A percentile compares a stretch with the other conserved stretches of the same genome.
phyloP scores from a whole-genome alignment of 164 flowering plant species.

The Tinospora cordifolia region DNA sequence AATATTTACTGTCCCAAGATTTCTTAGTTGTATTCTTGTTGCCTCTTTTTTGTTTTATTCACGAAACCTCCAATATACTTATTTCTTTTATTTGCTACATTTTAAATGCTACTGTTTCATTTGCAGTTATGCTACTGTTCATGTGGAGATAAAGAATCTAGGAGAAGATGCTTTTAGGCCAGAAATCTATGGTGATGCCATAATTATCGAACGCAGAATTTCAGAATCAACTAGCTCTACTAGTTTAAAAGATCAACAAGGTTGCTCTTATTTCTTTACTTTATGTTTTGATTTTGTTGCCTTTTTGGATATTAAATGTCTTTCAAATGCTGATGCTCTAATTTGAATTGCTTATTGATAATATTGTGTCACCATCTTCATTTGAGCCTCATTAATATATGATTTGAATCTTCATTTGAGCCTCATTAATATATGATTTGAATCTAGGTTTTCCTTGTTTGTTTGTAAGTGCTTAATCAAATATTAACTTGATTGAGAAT shows the following conservation, averaged over 20 bases:
- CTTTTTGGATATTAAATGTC: background rate
- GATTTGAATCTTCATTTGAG: background rate
- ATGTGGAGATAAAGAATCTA: slow-evolving; percentile 67
- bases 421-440: background rate
- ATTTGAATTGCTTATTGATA: background rate
- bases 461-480: background rate
- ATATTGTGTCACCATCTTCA: background rate
- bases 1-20: too few relatives aligned
- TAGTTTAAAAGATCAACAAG: slow-evolving; percentile 62
- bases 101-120: background rate
- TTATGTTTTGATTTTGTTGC: background rate
- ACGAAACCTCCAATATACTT: background rate
- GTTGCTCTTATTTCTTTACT: slow-evolving; percentile 24
- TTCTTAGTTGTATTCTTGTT: background rate
- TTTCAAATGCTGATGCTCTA: background rate
- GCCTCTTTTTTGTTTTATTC: background rate
- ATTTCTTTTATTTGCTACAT: background rate
- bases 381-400: background rate
- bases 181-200: slow-evolving; percentile 63
- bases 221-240: slow-evolving; percentile 50
- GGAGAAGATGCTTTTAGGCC: slow-evolving; percentile 94
- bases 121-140: slow-evolving; percentile 66
- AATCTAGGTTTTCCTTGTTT: background rate
- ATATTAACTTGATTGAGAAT: background rate
- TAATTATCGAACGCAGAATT: slow-evolving; percentile 69